Evolutionary conservation across 805 yeast species (phyloP).

Genomic region (Myxozyma udenii): DNA sequence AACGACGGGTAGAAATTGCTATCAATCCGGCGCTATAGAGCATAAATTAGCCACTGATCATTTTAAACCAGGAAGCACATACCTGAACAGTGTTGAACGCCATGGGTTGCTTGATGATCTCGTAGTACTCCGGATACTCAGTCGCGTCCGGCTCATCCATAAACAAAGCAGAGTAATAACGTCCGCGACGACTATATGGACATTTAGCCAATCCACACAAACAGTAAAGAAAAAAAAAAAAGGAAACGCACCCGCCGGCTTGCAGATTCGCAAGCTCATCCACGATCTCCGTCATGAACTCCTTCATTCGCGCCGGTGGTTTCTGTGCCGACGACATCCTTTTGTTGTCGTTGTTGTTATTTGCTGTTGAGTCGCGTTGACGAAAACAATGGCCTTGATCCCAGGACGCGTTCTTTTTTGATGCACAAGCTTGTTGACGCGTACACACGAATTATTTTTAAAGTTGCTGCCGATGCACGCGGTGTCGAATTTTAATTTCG

Average conservation of each 20-base stretch:
- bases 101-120: slow-evolving; percentile 68
- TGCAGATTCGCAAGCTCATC: slow-evolving; percentile 44
- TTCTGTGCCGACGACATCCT: neutral
- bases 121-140: slow-evolving; percentile 77
- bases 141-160: slow-evolving; percentile 67
- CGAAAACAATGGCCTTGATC: too few relatives aligned
- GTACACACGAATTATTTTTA: too few relatives aligned
- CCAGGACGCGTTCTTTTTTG: too few relatives aligned
- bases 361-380: too few relatives aligned
- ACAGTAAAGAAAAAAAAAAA: neutral
- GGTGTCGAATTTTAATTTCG: too few relatives aligned
- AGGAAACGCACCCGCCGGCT: slow-evolving; percentile 1
- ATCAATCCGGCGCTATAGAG: slow-evolving; percentile 44
- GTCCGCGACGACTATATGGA: slow-evolving; percentile 41
- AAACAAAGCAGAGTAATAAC: slow-evolving; percentile 53
- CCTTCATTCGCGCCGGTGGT: slow-evolving; percentile 3
- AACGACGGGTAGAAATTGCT: slow-evolving; percentile 53
- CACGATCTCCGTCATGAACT: slow-evolving; percentile 31
- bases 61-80: neutral
- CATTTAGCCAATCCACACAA: neutral
- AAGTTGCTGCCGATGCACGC: too few relatives aligned
- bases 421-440: too few relatives aligned
- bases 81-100: slow-evolving; percentile 56
- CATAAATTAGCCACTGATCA: neutral
- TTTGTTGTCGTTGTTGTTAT: neutral